Base-by-base conservation (phyloP, 495 filamentous ascomycete genomes). In the Lasiosphaeria hispida region DNA sequence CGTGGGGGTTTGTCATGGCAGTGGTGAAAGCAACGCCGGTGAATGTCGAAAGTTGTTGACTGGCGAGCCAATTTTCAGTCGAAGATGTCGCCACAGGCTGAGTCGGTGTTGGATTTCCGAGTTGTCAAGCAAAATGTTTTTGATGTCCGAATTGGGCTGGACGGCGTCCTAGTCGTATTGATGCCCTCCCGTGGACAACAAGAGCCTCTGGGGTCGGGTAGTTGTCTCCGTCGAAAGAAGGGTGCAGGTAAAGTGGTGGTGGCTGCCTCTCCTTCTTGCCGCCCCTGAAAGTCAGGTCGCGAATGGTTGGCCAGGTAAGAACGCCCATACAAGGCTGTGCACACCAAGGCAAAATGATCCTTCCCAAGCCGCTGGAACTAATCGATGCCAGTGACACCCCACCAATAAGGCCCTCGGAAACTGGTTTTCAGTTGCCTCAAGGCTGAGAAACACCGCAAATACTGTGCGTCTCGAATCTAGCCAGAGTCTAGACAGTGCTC, bases 1-100 rank as follows among this genome's bases (percentile, higher is more conserved):
- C 58, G 58, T 56, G 54, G 19, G 56, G 62, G 50, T 62, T 45
- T 8, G 53, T 36, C 62, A 71, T 71, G 33, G 38, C 42, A 48
- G 23, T n/a, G 14, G 30, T 11, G 17, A 36, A 49, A 13, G 14
- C 34, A 40, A 10, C 43, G 13, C 4, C 1, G 15, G 38, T 57
- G 14, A 30, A 39, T 15, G 13, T 30, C 11, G 48, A 9, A n/a
- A 17, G n/a, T 37, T 33, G 19, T 47, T 14, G 35, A n/a, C 36
- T 30, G 23, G 23, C 23, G 5, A 30, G 23, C 23, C 23, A 30
- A 30, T 2, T 30, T 30, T 30, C 23, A 30, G 38, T 40, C 38
- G 38, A 35, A 30, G 17, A 53, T 50, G 48, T 41, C 48, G 23
- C 23, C 23, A 30, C 23, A 5, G 5, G 5, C 23, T 5, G 23